Conservation (phyloP, 768 basidiomycete genomes). For the Galerina sulciceps region DNA sequence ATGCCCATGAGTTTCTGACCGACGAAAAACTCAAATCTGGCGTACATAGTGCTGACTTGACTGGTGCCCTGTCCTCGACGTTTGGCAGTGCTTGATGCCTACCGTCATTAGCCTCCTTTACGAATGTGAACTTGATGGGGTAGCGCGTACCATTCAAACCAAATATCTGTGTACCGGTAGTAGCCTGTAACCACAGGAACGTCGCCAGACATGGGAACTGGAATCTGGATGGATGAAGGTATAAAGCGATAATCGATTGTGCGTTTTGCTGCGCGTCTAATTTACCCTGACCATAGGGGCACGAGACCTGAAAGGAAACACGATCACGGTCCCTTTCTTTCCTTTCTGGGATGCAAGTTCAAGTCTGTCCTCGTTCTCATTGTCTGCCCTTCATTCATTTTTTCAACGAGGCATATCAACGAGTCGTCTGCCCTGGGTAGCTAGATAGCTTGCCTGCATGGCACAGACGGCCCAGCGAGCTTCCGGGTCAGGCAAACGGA, state of each 20-base stretch:
- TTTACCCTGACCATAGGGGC: constrained; percentile 3
- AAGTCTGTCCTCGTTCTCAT: constrained; percentile 16
- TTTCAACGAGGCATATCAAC: background rate
- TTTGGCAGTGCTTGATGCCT: constrained; percentile 66
- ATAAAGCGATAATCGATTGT: constrained; percentile 2
- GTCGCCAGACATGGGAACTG: constrained; percentile 26
- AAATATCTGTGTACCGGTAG: constrained; percentile 85
- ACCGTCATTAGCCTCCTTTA: background rate
- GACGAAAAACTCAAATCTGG: background rate
- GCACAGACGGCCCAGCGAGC: constrained; percentile 70
- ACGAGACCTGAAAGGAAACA: constrained; percentile 11
- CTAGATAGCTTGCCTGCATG: constrained; percentile 44
- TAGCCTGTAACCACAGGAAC: constrained; percentile 65
- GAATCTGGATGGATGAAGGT: background rate
- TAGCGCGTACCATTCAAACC: constrained; percentile 69
- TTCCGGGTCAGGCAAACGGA: constrained; percentile 50
- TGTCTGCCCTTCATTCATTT: constrained; percentile 3
- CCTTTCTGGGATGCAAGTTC: constrained; percentile 33
- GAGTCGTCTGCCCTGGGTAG: background rate
- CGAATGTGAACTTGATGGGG: background rate
- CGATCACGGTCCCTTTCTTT: constrained; percentile 26
- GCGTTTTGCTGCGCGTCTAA: constrained; percentile 23
- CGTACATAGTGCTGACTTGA: constrained; percentile 70
- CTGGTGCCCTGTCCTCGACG: constrained; percentile 56
- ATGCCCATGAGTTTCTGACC: background rate